Base-by-base conservation (phyloP, 495 filamentous ascomycete species). In the Umbilicaria muhlenbergii region DNA sequence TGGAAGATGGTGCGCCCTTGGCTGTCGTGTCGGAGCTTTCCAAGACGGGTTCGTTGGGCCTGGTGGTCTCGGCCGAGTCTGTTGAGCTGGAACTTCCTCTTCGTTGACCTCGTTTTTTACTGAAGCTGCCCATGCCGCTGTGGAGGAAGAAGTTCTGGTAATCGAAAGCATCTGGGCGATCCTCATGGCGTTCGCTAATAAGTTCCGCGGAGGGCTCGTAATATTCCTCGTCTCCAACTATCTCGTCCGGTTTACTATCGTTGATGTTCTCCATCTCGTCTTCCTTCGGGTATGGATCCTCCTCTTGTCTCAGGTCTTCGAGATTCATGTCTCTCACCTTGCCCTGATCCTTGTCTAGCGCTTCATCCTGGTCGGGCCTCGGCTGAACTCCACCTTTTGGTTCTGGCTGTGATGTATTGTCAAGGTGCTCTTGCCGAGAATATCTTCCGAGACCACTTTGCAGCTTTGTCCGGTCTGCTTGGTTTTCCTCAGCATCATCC, bases 71-170 rank as follows among this genome's bases (percentile, higher is more conserved):
- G 2, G 75, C 73, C 12, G 86, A 93, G 38, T 73, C 74, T 18
- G 69, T 71, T 0, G 83, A 87, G 48, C 67, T 74, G 34, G 62
- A 69, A 46, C 79, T 80, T 12, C 59, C 60, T 32, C 73, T 64
- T 21, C 71, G 66, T 15, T 35, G 35, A 44, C 36, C 55, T 53
- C 49, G 63, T 50, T 37, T 61, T 47, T 49, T 63, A 58, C 45
- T 52, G 13, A 43, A 47, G 31, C 50, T 49, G n/a, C 85, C 84
- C 70, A 93, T 74, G 13, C 84, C 83, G 52, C 81, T 87, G 55
- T 93, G 86, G 11, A 95, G 70, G 60, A 94, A 94, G 61, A 94
- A 92, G 53, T 92, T 75, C 54, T 96, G 85, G 50, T 98, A 98
- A 57, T 94, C 91, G 58, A 98, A 98, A 6, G 91, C 91, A 57